Evolutionary conservation across 1,139 yeast genomes (phyloP), one percentile per base, ranked within the genome.

Genomic region (Suhomyces taliae): DNA sequence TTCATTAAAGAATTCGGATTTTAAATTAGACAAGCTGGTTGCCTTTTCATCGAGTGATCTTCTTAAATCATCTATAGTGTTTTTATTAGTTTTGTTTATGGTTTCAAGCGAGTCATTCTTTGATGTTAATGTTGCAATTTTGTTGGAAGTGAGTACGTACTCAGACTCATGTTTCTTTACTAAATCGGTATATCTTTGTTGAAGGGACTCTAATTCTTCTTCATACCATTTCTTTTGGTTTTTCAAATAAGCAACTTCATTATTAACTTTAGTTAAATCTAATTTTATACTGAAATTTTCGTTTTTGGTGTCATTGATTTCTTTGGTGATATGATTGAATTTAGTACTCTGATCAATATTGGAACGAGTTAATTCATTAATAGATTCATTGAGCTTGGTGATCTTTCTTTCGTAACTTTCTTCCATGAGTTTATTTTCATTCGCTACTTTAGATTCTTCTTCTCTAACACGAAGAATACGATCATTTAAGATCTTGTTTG

Each of bases 171-270:
- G 70, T 41, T 66, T 70, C 50, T 73, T 70, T 27, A 74, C 63
- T 38, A 73, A 57, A 10, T 72, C 75, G 2, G 78, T 69, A 45
- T 66, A 72, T 41, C 72, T 61, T 9, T 54, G 56, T 53, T 75
- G 80, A 12, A 68, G 61, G 7, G 63, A 49, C 39, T 62, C 65
- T 51, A 81, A 64, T 53, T 81, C 84, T 3, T 59, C 56, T 54
- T 80, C 82, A 56, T 66, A 80, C 84, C 84, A 81, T 7, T 60
- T 55, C 37, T 70, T 72, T 53, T 74, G 78, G 34, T 67, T 65
- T 39, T 62, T 65, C 36, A 66, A 61, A 52, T 70, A 73, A 0
- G 64, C 41, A 2, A 63, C 58, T 54, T 73, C 77, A 54, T 72
- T 71, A 15, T 69, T 59, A 9, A 68, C 62, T 51, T 76, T 76